Evolutionary conservation across 2,329 filamentous ascomycete species (phyloP).

Genomic region (Penicillium glabrum): DNA sequence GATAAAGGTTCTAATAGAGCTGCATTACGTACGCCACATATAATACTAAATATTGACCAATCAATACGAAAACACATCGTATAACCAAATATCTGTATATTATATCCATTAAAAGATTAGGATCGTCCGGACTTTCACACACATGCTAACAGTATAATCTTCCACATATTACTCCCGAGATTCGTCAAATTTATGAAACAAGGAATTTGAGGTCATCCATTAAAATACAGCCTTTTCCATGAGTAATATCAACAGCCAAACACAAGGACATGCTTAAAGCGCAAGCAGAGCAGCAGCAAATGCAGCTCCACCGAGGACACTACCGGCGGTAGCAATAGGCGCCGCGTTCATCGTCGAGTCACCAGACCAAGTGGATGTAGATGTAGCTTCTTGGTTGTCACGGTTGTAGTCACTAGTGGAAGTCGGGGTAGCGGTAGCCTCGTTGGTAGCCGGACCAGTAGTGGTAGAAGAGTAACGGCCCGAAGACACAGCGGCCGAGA

Average conservation of each 20-base stretch:
- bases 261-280: background rate
- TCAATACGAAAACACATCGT: too few relatives aligned
- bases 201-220: background rate
- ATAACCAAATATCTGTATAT: too few relatives aligned
- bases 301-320: background rate
- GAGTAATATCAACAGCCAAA: background rate
- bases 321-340: background rate
- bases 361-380: background rate
- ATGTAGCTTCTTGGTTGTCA: background rate
- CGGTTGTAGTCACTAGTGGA: background rate
- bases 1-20: too few relatives aligned
- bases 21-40: too few relatives aligned
- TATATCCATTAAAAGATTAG: background rate
- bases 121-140: background rate
- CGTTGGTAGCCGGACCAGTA: background rate
- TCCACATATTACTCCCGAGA: background rate
- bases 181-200: background rate
- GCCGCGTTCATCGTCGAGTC: background rate
- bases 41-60: too few relatives aligned
- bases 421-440: background rate
- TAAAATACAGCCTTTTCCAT: background rate
- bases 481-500: background rate
- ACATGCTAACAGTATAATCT: background rate
- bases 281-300: background rate
- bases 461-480: background rate